Evolutionary conservation across 192 early-diverging fungal species (phyloP).

Genomic region (Backusella liffmaniae): DNA sequence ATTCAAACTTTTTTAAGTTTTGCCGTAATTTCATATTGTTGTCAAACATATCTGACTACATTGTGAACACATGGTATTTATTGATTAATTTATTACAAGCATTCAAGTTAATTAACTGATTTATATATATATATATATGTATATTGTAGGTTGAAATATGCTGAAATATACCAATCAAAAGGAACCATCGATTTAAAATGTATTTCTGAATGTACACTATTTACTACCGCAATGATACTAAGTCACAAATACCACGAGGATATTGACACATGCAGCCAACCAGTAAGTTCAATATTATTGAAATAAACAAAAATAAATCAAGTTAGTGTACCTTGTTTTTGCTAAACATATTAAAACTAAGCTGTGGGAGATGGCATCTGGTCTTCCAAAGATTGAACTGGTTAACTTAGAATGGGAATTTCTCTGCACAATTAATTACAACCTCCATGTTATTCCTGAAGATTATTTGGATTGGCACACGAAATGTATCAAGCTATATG

Average conservation of each 20-base stretch:
- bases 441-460: not conserved
- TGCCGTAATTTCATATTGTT: not conserved
- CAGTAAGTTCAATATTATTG: not conserved
- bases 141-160: not conserved
- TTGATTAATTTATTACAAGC: not conserved
- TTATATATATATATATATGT: not conserved
- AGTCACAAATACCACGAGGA: constrained; percentile 1
- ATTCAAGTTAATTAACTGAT: not conserved
- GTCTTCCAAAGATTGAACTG: not conserved
- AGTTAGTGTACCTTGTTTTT: not conserved
- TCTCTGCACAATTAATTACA: not conserved
- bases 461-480: not conserved
- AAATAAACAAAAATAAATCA: not conserved
- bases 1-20: not conserved
- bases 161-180: not conserved
- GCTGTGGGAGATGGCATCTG: not conserved
- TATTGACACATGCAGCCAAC: not conserved
- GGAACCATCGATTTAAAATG: not conserved
- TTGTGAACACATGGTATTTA: not conserved
- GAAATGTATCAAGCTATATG: not conserved
- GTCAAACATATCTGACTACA: not conserved
- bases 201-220: not conserved
- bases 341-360: not conserved
- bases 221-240: not conserved
- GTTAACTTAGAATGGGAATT: constrained; percentile 4